Percentiles rank a stretch among this genome's conserved stretches.
Evolutionary conservation across 2,329 filamentous ascomycete genomes (phyloP).

Genomic region (Macrophomina pseudophaseolina): DNA sequence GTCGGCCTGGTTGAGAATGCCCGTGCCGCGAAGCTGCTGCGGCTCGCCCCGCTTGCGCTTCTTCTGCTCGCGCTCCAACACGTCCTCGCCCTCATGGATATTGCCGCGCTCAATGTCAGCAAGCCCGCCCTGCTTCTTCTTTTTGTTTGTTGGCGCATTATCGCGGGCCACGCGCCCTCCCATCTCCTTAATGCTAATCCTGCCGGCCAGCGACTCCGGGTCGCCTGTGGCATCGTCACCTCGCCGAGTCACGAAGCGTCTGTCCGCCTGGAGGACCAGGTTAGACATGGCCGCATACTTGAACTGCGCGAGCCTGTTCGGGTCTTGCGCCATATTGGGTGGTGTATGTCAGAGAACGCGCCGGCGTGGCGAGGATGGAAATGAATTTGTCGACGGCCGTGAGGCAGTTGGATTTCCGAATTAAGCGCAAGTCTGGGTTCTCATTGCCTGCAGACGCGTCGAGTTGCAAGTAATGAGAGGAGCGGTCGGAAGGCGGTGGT

Average conservation of each 20-base stretch:
- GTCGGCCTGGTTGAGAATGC: slow-evolving; percentile 83
- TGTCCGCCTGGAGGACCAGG: slow-evolving; percentile 99
- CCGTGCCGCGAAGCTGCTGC: slow-evolving; percentile 71
- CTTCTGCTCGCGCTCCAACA: slow-evolving; percentile 80
- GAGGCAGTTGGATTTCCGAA: slow-evolving; percentile 15
- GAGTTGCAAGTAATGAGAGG: not conserved
- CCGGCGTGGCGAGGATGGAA: slow-evolving; percentile 26
- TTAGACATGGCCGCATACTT: slow-evolving; percentile 99
- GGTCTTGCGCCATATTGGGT: slow-evolving; percentile 66
- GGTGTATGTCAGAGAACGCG: slow-evolving; percentile 9
- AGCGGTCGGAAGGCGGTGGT: slow-evolving; percentile 6
- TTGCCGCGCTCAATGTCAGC: slow-evolving; percentile 75
- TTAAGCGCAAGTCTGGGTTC: slow-evolving; percentile 3
- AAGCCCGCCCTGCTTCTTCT: slow-evolving; percentile 57
- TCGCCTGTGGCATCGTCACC: slow-evolving; percentile 96
- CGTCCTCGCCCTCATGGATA: slow-evolving; percentile 80
- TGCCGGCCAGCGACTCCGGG: slow-evolving; percentile 93
- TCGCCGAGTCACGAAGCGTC: slow-evolving; percentile 89
- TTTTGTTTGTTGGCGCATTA: slow-evolving; percentile 76
- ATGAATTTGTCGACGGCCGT: slow-evolving; percentile 13
- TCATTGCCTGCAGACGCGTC: slow-evolving; percentile 25
- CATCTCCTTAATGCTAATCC: slow-evolving; percentile 94
- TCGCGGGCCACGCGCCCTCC: slow-evolving; percentile 82
- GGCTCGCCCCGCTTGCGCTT: slow-evolving; percentile 81
- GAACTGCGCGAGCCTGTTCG: slow-evolving; percentile 79